A percentile compares a stretch with the other conserved stretches of the same genome.
Evolutionary conservation across 2,329 filamentous ascomycete species (phyloP).

Genomic region (Trichoderma citrinoviride): DNA sequence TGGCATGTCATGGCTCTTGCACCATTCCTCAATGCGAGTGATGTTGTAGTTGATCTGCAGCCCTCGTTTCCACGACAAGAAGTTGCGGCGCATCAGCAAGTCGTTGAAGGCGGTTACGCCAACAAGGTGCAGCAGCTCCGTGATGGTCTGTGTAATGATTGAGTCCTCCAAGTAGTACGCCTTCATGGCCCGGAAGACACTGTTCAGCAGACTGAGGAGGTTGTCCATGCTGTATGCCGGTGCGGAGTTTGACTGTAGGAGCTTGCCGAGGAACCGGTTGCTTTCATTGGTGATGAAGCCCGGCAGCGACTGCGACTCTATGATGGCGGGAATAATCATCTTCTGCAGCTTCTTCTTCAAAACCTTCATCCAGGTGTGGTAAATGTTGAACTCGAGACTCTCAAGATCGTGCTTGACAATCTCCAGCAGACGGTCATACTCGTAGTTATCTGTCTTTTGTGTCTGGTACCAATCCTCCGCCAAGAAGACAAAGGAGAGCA

Average conservation of each 20-base stretch:
- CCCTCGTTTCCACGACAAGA: constrained; percentile 98
- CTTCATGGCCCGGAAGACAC: constrained; percentile 98
- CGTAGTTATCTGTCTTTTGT: constrained; percentile 98
- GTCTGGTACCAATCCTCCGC: constrained; percentile 99
- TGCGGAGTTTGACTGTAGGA: constrained; percentile 82
- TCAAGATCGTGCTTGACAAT: constrained; percentile 99
- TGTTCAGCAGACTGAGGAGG: constrained; percentile 90
- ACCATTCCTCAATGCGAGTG: constrained; percentile 98
- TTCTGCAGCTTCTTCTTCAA: constrained; percentile 99
- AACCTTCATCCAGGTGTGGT: constrained; percentile 99
- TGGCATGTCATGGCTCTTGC: constrained; percentile 99
- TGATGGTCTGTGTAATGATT: constrained; percentile 94
- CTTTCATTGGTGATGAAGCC: constrained; percentile 99
- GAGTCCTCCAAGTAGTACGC: constrained; percentile 95
- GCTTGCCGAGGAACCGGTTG: constrained; percentile 96
- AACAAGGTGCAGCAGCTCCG: constrained; percentile 86
- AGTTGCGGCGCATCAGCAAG: constrained; percentile 94
- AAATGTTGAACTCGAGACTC: constrained; percentile 99
- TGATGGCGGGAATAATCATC: constrained; percentile 99
- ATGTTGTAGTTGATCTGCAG: constrained; percentile 99
- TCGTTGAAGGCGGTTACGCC: constrained; percentile 99
- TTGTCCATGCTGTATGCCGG: constrained; percentile 99
- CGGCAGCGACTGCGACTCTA: constrained; percentile 95
- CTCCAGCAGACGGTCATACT: constrained; percentile 94
- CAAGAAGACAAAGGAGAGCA: constrained; percentile 98